Evolutionary conservation across 2,329 filamentous ascomycete species (phyloP), one percentile per base, ranked within the genome.

Genomic region (Cercospora canescens): DNA sequence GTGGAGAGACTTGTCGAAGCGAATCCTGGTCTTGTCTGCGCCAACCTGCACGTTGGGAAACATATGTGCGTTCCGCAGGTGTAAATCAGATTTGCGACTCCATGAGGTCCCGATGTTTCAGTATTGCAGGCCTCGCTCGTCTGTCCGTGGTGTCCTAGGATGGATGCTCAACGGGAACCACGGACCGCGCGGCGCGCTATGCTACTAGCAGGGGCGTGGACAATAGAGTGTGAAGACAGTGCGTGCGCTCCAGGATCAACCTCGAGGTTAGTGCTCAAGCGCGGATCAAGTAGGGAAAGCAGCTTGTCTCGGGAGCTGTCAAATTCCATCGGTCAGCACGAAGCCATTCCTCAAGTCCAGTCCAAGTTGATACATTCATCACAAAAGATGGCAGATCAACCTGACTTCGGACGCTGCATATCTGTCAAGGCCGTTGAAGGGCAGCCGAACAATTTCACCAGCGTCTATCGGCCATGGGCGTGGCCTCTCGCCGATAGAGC

Each of bases 11-110:
- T 70, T 32, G 30, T 41, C 6, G 41, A 54, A n/a, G 63, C 50
- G 18, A 70, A 70, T 54, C 7, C 30, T 24, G 65, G 59, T 16
- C 34, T 70, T 61, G 50, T 59, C 18, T 70, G 69, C 32, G 63
- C 66, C 11, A 35, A 52, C 6, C 34, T 70, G 14, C 16, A 57
- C 28, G 18, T 63, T 41, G 67, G 67, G 4, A 35, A 54, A 11
- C 26, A 26, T 37, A 62, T 70, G 6, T 70, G 69, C 37, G 54
- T 66, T 41, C 65, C 63, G 14, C 30, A 32, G 28, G 21, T 26
- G 41, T n/a, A 52, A 59, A 26, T 54, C 24, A 24, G 12, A 12
- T 26, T 6, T 21, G 45, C 18, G 45, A 18, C 24, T 9, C 9
- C 12, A 9, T 7, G 21, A 21, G 45, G 45, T 50, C 14, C 24